phyloP scores from a whole-genome alignment of 495 filamentous ascomycete genomes.

The Achaetomiella virescens region DNA sequence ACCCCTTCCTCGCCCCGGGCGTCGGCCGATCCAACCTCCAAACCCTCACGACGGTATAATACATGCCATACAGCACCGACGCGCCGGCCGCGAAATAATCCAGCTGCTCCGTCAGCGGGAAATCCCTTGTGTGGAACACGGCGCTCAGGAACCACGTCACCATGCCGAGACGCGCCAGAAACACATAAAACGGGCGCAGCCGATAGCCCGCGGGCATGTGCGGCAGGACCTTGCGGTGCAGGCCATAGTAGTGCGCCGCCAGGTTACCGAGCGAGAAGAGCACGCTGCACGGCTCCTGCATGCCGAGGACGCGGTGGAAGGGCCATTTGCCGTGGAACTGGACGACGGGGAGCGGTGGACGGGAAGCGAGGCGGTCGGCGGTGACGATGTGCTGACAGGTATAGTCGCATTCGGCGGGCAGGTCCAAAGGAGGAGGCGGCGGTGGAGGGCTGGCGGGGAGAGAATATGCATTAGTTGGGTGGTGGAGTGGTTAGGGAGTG shows the following conservation, averaged over 20 bases:
- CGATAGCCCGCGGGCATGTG: slow-evolving; percentile 66
- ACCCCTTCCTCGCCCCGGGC: slow-evolving; percentile 49
- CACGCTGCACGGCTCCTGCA: slow-evolving; percentile 92
- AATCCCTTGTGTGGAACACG: slow-evolving; percentile 88
- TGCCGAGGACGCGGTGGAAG: slow-evolving; percentile 78
- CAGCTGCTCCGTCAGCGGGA: slow-evolving; percentile 77
- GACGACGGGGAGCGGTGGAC: slow-evolving; percentile 53
- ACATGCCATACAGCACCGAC: slow-evolving; percentile 83
- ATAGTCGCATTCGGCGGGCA: slow-evolving; percentile 95
- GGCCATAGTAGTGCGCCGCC: slow-evolving; percentile 75
- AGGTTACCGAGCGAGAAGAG: slow-evolving; percentile 90
- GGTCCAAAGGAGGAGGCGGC: slow-evolving; percentile 65
- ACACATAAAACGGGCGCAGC: slow-evolving; percentile 71
- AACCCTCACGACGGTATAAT: slow-evolving; percentile 71
- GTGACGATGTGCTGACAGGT: slow-evolving; percentile 95
- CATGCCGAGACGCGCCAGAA: slow-evolving; percentile 75
- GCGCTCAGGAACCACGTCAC: slow-evolving; percentile 81
- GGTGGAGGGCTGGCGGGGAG: slow-evolving; percentile 50
- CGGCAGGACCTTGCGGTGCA: slow-evolving; percentile 56
- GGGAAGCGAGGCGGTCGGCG: slow-evolving; percentile 56
- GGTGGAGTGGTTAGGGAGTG: not conserved
- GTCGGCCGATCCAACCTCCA: slow-evolving; percentile 69
- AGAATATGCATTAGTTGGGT: not conserved
- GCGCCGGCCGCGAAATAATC: slow-evolving; percentile 96
- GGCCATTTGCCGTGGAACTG: slow-evolving; percentile 99